Conservation (phyloP, 2,329 filamentous ascomycete genomes). For the Penicillium olsonii region DNA sequence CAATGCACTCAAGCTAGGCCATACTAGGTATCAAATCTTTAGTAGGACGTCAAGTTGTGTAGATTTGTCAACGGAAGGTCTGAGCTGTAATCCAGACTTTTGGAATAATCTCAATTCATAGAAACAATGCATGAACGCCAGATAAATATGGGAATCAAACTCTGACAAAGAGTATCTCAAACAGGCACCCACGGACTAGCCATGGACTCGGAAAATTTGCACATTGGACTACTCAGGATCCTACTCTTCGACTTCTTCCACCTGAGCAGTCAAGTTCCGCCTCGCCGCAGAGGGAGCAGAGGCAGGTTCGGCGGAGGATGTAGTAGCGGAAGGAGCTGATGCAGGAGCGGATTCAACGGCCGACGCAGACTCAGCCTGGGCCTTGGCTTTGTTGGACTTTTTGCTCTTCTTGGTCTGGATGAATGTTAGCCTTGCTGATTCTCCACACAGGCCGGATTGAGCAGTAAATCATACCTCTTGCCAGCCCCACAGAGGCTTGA, state of each 20-base stretch:
- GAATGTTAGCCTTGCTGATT: not conserved
- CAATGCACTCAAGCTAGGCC: no score
- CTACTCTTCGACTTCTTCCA: constrained; percentile 50
- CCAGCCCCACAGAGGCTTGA: constrained; percentile 96
- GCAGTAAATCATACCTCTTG: constrained; percentile 70
- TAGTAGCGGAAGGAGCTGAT: constrained; percentile 31
- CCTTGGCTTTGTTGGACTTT: constrained; percentile 35
- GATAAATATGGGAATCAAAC: constrained; percentile 3
- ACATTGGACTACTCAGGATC: not conserved
- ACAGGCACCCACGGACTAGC: not conserved
- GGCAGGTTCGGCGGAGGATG: constrained; percentile 40
- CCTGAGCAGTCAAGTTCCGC: constrained; percentile 45
- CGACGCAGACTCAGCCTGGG: constrained; percentile 5
- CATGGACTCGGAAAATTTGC: not conserved
- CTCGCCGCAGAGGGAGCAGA: constrained; percentile 35
- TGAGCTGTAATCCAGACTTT: not conserved
- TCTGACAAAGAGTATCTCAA: not conserved
- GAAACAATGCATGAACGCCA: constrained; percentile 2
- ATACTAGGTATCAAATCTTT: no score
- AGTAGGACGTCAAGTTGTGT: no score
- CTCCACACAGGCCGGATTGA: not conserved
- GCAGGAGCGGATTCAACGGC: constrained; percentile 11
- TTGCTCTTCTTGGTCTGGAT: constrained; percentile 43
- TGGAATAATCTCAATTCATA: constrained; percentile 1
- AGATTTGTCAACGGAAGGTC: not conserved